A percentile compares a stretch with the other conserved stretches of the same genome.
These are phyloP conservation scores for Phaeophleospora eucalypticola DNA, from an alignment of 2,329 filamentous ascomycete species.

Conservation along the genomic window DNA sequence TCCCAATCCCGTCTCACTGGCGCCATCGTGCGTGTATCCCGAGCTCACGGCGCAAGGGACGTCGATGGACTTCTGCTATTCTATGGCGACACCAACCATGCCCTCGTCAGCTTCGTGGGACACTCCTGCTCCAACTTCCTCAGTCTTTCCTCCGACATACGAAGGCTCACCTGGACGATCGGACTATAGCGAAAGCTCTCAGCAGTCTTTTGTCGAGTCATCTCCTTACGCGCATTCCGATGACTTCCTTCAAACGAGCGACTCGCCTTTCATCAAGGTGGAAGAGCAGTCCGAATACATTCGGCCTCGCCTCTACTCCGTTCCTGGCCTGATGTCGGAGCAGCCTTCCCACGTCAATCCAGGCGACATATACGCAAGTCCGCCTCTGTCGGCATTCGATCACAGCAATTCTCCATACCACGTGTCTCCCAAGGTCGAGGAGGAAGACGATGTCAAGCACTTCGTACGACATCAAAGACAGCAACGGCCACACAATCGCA, in stretches of 20 bases:
- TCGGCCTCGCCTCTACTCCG: constrained; percentile 11
- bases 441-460: constrained; percentile 6
- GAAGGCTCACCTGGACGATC: constrained; percentile 21
- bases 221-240: constrained; percentile 26
- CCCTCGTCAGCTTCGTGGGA: constrained; percentile 15
- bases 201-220: constrained; percentile 19
- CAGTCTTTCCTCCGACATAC: constrained; percentile 7
- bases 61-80: constrained; percentile 11
- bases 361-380: constrained; percentile 13
- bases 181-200: constrained; percentile 21
- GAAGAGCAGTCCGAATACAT: constrained; percentile 15
- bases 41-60: constrained; percentile 1
- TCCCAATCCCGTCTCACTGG: neutral
- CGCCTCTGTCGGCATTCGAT: constrained; percentile 4
- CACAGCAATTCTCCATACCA: neutral
- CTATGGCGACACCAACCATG: constrained; percentile 12
- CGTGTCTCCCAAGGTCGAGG: neutral
- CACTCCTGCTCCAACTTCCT: neutral
- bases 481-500: constrained; percentile 4
- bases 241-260: constrained; percentile 9
- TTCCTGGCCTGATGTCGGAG: constrained; percentile 8
- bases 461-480: neutral
- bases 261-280: constrained; percentile 22
- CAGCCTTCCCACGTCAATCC: constrained; percentile 13
- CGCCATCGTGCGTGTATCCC: neutral